phyloP scores from a whole-genome alignment of 2,329 filamentous ascomycete genomes.

The Didymella exigua region DNA sequence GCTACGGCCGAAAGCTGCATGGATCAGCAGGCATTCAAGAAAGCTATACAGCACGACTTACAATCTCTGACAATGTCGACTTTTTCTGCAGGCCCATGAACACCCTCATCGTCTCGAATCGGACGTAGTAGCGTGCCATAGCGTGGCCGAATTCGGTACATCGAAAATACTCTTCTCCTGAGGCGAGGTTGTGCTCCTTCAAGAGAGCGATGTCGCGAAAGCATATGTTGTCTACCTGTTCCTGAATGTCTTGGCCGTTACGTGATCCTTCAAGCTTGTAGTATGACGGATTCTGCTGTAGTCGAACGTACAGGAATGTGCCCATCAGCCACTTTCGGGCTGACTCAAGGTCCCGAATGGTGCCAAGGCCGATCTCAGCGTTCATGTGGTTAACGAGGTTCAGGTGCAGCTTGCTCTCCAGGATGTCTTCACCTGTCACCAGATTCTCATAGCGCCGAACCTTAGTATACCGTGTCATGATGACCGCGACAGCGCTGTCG shows the following conservation, averaged over 20 bases:
- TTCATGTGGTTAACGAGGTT: slow-evolving; percentile 85
- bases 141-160: slow-evolving; percentile 76
- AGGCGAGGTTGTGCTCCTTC: slow-evolving; percentile 64
- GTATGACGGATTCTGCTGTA: slow-evolving; percentile 71
- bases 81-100: slow-evolving; percentile 67
- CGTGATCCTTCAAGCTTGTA: slow-evolving; percentile 68
- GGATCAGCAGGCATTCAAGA: slow-evolving; percentile 5
- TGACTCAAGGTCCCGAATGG: slow-evolving; percentile 66
- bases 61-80: slow-evolving; percentile 70
- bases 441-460: slow-evolving; percentile 72
- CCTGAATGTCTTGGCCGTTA: slow-evolving; percentile 60
- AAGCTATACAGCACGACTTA: slow-evolving; percentile 50
- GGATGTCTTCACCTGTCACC: slow-evolving; percentile 71
- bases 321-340: slow-evolving; percentile 77
- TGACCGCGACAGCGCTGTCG: slow-evolving; percentile 74
- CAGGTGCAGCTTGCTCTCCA: slow-evolving; percentile 79
- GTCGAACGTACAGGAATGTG: slow-evolving; percentile 78
- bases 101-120: slow-evolving; percentile 77
- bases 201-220: slow-evolving; percentile 70
- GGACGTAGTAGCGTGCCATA: slow-evolving; percentile 83
- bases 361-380: slow-evolving; percentile 79
- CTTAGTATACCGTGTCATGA: slow-evolving; percentile 74
- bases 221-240: slow-evolving; percentile 72
- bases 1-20: slow-evolving; percentile 68
- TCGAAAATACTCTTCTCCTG: slow-evolving; percentile 55